Evolutionary conservation across 768 basidiomycete species (phyloP), one percentile per base, ranked within the genome.

Genomic region (Crassisporium funariophilum): DNA sequence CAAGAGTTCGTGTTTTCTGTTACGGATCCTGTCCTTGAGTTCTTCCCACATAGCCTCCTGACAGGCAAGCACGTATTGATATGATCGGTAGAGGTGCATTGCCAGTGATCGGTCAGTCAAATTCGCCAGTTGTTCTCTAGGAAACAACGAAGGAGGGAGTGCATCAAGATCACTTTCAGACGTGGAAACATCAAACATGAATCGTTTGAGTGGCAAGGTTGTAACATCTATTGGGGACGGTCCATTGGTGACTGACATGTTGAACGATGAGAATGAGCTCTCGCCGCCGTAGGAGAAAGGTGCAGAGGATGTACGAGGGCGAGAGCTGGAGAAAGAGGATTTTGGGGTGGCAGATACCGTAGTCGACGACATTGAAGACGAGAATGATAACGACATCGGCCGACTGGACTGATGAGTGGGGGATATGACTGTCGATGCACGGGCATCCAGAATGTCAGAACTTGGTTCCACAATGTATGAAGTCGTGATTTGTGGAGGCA

Each of bases 11-110:
- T 73, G 70, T 36, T 71, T 75, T 44, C 75, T 69, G 54, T 84
- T 84, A 41, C 80, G 70, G 62, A 84, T 72, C 50, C 79, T 75
- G 50, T 83, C 78, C 53, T 77, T 76, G 39, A 88, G 70, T 44
- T 85, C 84, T 50, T 86, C 85, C 84, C 85, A 88, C 83, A 88
- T 85, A 21, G 83, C 78, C 57, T 87, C 86, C 61, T 83, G 78
- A 53, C 82, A 84, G 10, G 82, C 83, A 10, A 85, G 60, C 6
- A 88, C 80, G 15, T 66, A 63, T 53, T 81, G 77, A 50, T 78
- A 86, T n/a, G 80, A 77, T 50, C 75, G 71, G 55, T 84, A 81
- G 3, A 88, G 73, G 46, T 88, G 85, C 82, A 87, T 84, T 0
- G 84, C 83, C 21, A 85, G 71, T 2, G 82, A 82, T 35, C 82